Evolutionary conservation across 2,329 filamentous ascomycete species (phyloP).

Genomic region (Sphaerulina populicola): DNA sequence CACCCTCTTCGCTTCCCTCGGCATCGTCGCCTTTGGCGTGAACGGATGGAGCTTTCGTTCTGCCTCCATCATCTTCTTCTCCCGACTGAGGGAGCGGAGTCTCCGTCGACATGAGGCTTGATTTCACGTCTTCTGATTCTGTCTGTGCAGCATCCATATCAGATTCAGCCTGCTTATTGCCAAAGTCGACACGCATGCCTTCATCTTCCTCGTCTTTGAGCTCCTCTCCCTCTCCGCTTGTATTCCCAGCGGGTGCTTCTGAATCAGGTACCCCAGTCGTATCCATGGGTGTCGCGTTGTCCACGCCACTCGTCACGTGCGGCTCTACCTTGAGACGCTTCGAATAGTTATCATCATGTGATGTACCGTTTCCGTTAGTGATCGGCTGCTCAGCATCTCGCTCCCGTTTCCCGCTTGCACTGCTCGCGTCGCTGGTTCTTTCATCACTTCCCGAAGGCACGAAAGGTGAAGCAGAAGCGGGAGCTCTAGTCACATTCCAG

Average conservation of each 20-base stretch:
- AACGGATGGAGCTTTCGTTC: neutral
- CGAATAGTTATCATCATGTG: conserved; percentile 19
- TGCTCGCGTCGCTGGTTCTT: conserved; percentile 27
- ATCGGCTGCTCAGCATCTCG: conserved; percentile 24
- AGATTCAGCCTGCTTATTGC: conserved; percentile 23
- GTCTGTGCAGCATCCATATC: conserved; percentile 14
- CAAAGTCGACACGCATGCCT: conserved; percentile 24
- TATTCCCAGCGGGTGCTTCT: conserved; percentile 7
- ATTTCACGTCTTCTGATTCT: conserved; percentile 3
- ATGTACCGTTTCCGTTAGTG: conserved; percentile 20
- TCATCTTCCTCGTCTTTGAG: conserved; percentile 21
- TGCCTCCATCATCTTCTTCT: too few species aligned
- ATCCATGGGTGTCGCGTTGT: neutral
- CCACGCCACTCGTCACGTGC: conserved; percentile 2
- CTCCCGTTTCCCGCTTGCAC: conserved; percentile 26
- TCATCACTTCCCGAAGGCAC: conserved; percentile 27
- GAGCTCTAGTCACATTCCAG: conserved; percentile 30
- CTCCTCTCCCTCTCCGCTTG: conserved; percentile 11
- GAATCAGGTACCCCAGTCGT: conserved; percentile 9
- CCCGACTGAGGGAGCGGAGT: too few species aligned
- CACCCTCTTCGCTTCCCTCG: neutral
- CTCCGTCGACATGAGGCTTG: neutral
- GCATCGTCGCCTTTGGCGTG: neutral
- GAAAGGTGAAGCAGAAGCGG: conserved; percentile 19
- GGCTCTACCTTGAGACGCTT: conserved; percentile 19